Evolutionary conservation across 2,329 filamentous ascomycete species (phyloP).

Genomic region (Talaromyces rugulosus): DNA sequence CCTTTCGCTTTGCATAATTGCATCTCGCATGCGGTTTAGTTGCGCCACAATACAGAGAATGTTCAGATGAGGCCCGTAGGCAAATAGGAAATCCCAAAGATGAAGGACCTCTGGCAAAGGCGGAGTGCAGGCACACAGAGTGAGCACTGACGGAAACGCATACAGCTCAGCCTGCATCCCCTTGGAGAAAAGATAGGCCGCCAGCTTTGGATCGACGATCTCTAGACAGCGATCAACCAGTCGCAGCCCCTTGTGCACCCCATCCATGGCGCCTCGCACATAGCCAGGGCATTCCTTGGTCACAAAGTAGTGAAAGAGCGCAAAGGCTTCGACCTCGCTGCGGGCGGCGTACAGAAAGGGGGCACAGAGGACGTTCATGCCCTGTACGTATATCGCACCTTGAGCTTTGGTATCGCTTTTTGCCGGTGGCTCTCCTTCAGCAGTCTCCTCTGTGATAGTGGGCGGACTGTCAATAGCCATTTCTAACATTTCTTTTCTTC

Average conservation of each 20-base stretch:
- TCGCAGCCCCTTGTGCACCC: constrained; percentile 85
- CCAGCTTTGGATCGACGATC: constrained; percentile 86
- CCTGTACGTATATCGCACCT: constrained; percentile 89
- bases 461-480: constrained; percentile 34
- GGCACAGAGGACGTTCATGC: constrained; percentile 96
- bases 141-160: constrained; percentile 91
- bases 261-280: constrained; percentile 93
- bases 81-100: constrained; percentile 96
- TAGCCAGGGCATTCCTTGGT: constrained; percentile 88
- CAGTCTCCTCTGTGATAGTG: constrained; percentile 33
- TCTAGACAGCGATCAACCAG: constrained; percentile 89
- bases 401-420: constrained; percentile 55
- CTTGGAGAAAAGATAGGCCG: constrained; percentile 76
- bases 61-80: constrained; percentile 91
- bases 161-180: constrained; percentile 91
- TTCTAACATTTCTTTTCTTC: constrained; percentile 45
- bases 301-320: constrained; percentile 82
- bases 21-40: constrained; percentile 79
- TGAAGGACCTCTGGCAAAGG: constrained; percentile 88
- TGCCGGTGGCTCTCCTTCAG: constrained; percentile 41
- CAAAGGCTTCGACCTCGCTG: constrained; percentile 91
- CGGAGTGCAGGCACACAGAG: constrained; percentile 91
- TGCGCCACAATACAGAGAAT: constrained; percentile 96
- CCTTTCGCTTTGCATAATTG: constrained; percentile 80
- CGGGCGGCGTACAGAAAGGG: constrained; percentile 93